A percentile compares a stretch with the other conserved stretches of the same genome.
Evolutionary conservation across 164 flowering plant species (phyloP).

Genomic region (Vitis riparia): DNA sequence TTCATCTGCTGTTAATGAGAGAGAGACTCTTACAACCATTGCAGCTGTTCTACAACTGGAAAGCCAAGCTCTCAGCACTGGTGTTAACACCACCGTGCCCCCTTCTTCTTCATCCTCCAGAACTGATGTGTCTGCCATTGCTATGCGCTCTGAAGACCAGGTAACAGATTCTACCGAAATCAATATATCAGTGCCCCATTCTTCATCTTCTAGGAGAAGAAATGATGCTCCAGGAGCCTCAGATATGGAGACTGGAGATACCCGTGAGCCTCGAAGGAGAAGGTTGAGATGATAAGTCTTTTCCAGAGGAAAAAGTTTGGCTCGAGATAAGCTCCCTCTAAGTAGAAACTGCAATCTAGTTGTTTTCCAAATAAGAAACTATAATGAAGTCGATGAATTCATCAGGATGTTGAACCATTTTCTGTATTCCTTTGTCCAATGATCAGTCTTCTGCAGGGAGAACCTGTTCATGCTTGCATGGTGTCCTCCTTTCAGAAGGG

Average conservation of each 20-base stretch:
- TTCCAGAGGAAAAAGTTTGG: not conserved
- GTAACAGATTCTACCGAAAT: conserved; percentile 1
- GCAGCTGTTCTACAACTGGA: conserved; percentile 23
- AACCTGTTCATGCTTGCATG: no score
- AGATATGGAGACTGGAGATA: conserved; percentile 15
- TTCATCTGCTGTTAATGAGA: conserved; percentile 9
- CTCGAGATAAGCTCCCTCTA: no score
- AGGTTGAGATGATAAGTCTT: conserved; percentile 20
- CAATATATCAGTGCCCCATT: conserved; percentile 4
- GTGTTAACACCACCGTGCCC: conserved; percentile 7
- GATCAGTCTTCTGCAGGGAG: no score
- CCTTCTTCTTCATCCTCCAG: conserved; percentile 14
- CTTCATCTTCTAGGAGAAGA: conserved; percentile 28
- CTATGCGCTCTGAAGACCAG: conserved; percentile 6
- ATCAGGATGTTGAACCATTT: no score
- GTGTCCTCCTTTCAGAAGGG: no score
- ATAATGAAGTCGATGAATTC: no score
- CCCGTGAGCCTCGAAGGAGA: conserved; percentile 32
- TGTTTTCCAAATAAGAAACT: no score
- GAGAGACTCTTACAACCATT: conserved; percentile 18
- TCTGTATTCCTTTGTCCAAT: no score
- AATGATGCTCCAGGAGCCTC: conserved; percentile 7
- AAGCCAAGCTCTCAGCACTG: conserved; percentile 8
- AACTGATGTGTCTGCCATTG: conserved; percentile 11
- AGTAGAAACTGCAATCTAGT: no score